Evolutionary conservation across 371 early-diverging fungal species (phyloP).

Genomic region (Mucor indicus): DNA sequence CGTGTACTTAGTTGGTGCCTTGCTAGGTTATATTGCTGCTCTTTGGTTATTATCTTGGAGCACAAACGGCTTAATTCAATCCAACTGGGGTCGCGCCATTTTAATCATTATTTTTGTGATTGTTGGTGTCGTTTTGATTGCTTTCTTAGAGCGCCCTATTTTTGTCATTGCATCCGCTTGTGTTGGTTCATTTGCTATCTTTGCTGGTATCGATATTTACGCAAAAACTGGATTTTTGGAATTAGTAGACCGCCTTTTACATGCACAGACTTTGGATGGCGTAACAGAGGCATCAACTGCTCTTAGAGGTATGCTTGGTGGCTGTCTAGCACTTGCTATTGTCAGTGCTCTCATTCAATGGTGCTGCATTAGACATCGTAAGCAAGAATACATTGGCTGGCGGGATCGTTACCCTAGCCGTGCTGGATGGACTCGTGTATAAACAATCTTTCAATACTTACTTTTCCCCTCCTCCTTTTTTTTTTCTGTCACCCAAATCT

Average conservation of each 20-base stretch:
- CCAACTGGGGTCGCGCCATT: constrained; percentile 53
- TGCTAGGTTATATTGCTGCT: constrained; percentile 55
- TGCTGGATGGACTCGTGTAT: constrained; percentile 43
- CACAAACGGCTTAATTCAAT: constrained; percentile 44
- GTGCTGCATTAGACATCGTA: constrained; percentile 21
- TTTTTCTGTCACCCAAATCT: neutral
- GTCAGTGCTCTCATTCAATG: constrained; percentile 54
- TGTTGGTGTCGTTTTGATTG: constrained; percentile 47
- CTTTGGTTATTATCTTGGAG: constrained; percentile 58
- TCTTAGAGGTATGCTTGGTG: constrained; percentile 58
- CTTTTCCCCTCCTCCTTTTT: neutral
- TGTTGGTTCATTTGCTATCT: constrained; percentile 55
- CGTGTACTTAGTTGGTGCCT: constrained; percentile 54
- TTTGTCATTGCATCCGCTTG: constrained; percentile 54
- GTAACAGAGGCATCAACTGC: constrained; percentile 28
- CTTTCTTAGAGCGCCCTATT: constrained; percentile 50
- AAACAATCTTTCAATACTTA: constrained; percentile 1
- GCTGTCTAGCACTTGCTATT: constrained; percentile 48
- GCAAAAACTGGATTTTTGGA: constrained; percentile 49
- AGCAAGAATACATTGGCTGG: constrained; percentile 27
- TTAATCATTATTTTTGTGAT: constrained; percentile 48
- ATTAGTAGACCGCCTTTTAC: constrained; percentile 28
- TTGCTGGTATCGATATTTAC: constrained; percentile 59
- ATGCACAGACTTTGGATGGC: constrained; percentile 20
- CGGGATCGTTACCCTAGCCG: constrained; percentile 28